Conservation (phyloP, 345 rosid genomes). For the Crucihimalaya himalaica region DNA sequence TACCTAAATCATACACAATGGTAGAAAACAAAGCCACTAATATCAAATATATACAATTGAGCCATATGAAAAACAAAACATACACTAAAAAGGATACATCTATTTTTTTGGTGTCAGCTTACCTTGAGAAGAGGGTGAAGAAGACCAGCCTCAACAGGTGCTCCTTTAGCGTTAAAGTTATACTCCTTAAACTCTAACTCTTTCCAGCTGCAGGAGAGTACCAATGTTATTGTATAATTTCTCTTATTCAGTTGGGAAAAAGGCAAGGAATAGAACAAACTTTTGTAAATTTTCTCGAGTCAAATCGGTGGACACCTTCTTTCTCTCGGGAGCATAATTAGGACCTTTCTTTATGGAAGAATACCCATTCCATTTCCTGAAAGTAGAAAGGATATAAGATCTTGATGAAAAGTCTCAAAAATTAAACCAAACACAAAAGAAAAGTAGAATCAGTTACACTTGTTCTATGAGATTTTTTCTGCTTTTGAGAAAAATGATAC, state of each 20-base stretch:
- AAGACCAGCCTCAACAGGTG: slow-evolving; percentile 76
- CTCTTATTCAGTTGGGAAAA: too few relatives aligned
- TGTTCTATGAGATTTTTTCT: neutral
- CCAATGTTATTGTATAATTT: neutral
- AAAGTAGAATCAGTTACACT: neutral
- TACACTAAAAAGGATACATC: neutral
- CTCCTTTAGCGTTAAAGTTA: slow-evolving; percentile 87
- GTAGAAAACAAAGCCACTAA: too few relatives aligned
- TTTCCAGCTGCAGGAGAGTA: slow-evolving; percentile 57
- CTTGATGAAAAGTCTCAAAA: neutral
- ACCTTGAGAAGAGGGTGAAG: slow-evolving; percentile 90
- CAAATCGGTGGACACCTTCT: neutral
- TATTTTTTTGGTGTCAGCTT: slow-evolving; percentile 31
- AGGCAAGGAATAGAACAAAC: neutral
- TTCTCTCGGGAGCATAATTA: neutral
- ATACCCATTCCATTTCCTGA: neutral
- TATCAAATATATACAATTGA: too few relatives aligned
- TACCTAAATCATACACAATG: too few relatives aligned
- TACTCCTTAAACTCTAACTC: slow-evolving; percentile 83
- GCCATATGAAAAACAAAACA: neutral
- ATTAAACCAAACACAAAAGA: neutral
- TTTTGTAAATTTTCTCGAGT: neutral
- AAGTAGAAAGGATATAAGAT: neutral
- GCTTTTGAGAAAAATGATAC: neutral
- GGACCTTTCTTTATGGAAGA: neutral